Base-by-base conservation (phyloP, 148 eudicot genomes). In the Diospyros kaki region DNA sequence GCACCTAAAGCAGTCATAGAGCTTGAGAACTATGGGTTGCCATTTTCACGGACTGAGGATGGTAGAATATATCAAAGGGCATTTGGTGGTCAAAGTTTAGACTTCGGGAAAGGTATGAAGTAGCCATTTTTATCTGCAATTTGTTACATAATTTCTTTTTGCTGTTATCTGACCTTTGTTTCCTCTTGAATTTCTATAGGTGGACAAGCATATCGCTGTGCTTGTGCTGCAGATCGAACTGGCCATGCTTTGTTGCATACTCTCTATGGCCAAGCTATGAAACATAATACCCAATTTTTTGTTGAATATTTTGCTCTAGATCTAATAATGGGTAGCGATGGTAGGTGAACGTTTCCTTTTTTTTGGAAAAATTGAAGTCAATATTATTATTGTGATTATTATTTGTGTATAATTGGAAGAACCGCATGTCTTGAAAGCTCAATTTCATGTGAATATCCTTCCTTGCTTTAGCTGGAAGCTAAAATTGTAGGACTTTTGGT, bases 1-100 rank as follows among this genome's bases (percentile, higher is more conserved):
- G 99, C 99, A 77, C 99, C 99, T 15, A 91, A 93, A 85, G 99
- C 98, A 78, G 99, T 96, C 64, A 96, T 96, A 76, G 99, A 96
- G 86, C 98, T 96, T 80, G 98, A 96, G 79, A 91, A 96, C 77
- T 96, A 96, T 82, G 99, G 99, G 5, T 77, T 96, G 17, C 99
- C 98, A 59, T 96, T 96, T 81, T 96, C 99, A 56, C 89, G 99
- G 66, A 96, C 99, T 64, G 99, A 96, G 88, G 99, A 96, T 40
- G 99, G 99, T 50, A 96, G 82, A 84, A 96, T 96, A 70, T 96
- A 96, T 85, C 99, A 96, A 68, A 93, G 99, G 76, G 99, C 99
- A 28, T 96, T 96, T 85, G 99, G 99, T 78, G 99, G 99, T 81
- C 99, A 96, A 86, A 96, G 99, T 76, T 83, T 96, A 69, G 80